These are phyloP conservation scores for Penicillium macrosclerotiorum DNA, from an alignment of 495 filamentous ascomycete species.

Conservation along the genomic window DNA sequence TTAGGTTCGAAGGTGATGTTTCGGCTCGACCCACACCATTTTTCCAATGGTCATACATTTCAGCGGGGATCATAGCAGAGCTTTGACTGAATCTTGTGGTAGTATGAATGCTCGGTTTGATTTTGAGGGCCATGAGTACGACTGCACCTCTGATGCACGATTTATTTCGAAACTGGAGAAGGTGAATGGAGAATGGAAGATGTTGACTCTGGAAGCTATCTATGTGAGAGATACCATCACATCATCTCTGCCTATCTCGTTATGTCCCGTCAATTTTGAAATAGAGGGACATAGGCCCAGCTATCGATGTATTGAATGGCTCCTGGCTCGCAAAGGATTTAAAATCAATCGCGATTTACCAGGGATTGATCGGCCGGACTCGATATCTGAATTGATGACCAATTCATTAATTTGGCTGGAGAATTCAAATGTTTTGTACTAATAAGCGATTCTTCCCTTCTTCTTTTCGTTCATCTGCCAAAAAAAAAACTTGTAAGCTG, in stretches of 20 bases:
- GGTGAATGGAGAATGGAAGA: conserved; percentile 4
- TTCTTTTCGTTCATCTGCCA: no score
- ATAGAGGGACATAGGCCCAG: not conserved
- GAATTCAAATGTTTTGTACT: no score
- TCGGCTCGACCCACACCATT: not conserved
- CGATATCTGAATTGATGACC: not conserved
- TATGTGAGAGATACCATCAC: not conserved
- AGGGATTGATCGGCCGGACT: not conserved
- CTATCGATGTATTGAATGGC: not conserved
- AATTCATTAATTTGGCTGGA: not conserved
- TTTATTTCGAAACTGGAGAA: conserved; percentile 1
- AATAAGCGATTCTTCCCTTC: no score
- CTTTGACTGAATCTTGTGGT: not conserved
- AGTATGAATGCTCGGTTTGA: not conserved
- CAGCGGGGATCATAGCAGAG: not conserved
- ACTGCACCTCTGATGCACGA: not conserved
- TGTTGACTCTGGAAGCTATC: conserved; percentile 1
- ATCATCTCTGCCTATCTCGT: not conserved
- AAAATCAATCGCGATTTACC: not conserved
- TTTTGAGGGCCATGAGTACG: not conserved
- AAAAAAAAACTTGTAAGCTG: no score
- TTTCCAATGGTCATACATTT: not conserved
- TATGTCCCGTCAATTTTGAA: not conserved
- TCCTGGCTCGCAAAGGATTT: not conserved
- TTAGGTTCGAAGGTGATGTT: conserved; percentile 2